Conservation (phyloP, 2,329 filamentous ascomycete species). For the Tympanopsis confertula region DNA sequence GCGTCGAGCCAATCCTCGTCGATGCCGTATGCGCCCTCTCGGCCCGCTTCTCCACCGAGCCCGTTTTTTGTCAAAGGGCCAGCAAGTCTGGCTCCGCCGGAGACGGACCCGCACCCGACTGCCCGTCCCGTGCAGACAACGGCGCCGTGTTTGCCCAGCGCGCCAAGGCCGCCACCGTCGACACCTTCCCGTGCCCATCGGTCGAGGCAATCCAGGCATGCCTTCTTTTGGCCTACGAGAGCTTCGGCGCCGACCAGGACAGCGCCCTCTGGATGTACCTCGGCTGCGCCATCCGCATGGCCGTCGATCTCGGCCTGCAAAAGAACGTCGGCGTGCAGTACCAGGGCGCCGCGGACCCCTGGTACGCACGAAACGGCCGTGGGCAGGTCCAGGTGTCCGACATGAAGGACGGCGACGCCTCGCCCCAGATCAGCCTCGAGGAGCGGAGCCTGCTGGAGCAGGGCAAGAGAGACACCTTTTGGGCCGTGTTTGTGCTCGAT, state of each 20-base stretch:
- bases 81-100: no score
- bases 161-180: slow-evolving; percentile 71
- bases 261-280: slow-evolving; percentile 91
- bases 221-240: slow-evolving; percentile 74
- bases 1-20: slow-evolving; percentile 72
- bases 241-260: slow-evolving; percentile 79
- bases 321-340: slow-evolving; percentile 65
- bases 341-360: slow-evolving; percentile 39
- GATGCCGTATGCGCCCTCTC: slow-evolving; percentile 76
- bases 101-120: no score
- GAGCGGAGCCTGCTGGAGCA: slow-evolving; percentile 62
- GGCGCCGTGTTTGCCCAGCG: slow-evolving; percentile 70
- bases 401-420: slow-evolving; percentile 27
- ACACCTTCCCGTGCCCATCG: slow-evolving; percentile 72
- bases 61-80: slow-evolving; percentile 33
- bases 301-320: slow-evolving; percentile 68
- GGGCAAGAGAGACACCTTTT: slow-evolving; percentile 77
- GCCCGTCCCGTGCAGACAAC: slow-evolving; percentile 49
- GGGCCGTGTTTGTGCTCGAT: slow-evolving; percentile 81
- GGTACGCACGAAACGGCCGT: slow-evolving; percentile 26
- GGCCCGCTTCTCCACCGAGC: slow-evolving; percentile 64
- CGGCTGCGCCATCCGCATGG: slow-evolving; percentile 75
- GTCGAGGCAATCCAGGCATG: slow-evolving; percentile 77
- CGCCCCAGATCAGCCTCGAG: slow-evolving; percentile 26
- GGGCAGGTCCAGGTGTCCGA: slow-evolving; percentile 15